Percentiles rank a stretch among this genome's conserved stretches.
phyloP scores from a whole-genome alignment of 495 filamentous ascomycete species.

The Thermochaetoides thermophila region DNA sequence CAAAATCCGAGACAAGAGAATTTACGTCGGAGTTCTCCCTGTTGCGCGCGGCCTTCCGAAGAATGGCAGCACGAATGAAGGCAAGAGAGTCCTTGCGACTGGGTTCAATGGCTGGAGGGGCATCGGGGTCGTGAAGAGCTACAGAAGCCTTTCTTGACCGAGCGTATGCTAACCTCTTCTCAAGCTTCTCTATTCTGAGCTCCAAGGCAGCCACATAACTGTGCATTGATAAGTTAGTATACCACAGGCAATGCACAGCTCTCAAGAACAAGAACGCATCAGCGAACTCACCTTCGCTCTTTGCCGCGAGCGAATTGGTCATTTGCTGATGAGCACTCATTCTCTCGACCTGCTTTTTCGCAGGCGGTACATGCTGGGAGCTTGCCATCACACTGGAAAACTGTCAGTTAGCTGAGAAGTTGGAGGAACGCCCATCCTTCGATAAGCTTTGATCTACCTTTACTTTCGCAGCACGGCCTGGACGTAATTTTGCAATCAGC shows the following conservation, averaged over 20 bases:
- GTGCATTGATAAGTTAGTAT: too few species aligned
- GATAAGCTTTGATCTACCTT: too few species aligned
- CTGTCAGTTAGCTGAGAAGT: constrained; percentile 4
- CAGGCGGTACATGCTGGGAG: constrained; percentile 87
- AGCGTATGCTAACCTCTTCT: constrained; percentile 51
- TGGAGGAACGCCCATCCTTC: too few species aligned
- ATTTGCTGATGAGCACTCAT: constrained; percentile 80
- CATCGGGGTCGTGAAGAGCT: constrained; percentile 31
- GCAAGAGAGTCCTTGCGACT: constrained; percentile 44
- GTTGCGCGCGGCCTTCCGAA: constrained; percentile 41
- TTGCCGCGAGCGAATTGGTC: constrained; percentile 91
- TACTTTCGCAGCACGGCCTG: constrained; percentile 73
- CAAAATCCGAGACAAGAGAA: constrained; percentile 67
- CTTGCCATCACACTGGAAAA: constrained; percentile 69
- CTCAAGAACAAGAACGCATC: background rate
- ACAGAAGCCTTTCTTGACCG: constrained; percentile 41
- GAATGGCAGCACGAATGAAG: constrained; percentile 41
- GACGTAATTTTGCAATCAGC: too few species aligned
- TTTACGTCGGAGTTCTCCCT: constrained; percentile 65
- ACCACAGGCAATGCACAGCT: background rate
- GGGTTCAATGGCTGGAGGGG: constrained; percentile 22
- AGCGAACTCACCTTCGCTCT: constrained; percentile 50
- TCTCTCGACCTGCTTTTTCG: constrained; percentile 64
- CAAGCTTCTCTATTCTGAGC: constrained; percentile 70
- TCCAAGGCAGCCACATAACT: constrained; percentile 89